phyloP scores from a whole-genome alignment of 139 green algal species.

The Chlamydomonas sp. region DNA sequence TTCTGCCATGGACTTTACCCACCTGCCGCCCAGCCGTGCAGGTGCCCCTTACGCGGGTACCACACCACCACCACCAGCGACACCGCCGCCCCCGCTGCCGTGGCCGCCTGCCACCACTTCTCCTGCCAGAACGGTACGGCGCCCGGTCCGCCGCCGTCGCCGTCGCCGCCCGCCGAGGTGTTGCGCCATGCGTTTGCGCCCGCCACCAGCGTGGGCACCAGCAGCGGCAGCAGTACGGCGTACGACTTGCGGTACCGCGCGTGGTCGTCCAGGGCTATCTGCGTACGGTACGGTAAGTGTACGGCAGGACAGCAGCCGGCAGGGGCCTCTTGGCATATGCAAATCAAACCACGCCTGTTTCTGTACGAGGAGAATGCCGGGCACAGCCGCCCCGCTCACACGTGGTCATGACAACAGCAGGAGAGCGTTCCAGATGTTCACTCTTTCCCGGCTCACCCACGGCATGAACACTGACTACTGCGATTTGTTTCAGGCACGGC shows the following conservation, averaged over 20 bases:
- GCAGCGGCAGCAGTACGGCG: constrained; percentile 47
- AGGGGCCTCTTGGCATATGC: no score
- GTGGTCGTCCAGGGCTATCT: constrained; percentile 36
- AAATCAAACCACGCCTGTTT: no score
- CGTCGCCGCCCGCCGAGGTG: not conserved
- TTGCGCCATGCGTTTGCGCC: not conserved
- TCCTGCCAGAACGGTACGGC: not conserved
- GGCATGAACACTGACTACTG: no score
- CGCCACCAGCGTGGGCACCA: constrained; percentile 36
- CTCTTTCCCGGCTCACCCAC: no score
- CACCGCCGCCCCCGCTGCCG: constrained; percentile 7
- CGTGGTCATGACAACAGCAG: no score
- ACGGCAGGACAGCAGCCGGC: no score
- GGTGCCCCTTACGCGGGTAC: constrained; percentile 27
- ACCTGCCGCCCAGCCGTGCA: constrained; percentile 38
- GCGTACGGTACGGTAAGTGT: not conserved
- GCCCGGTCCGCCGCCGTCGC: not conserved
- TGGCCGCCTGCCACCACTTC: not conserved
- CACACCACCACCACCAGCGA: not conserved
- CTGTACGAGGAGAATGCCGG: no score
- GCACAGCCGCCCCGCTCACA: no score
- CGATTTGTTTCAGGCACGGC: no score
- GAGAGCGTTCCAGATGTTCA: no score
- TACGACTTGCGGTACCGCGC: constrained; percentile 42
- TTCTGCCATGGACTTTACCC: not conserved